A percentile compares a stretch with the other conserved stretches of the same genome.
These are phyloP conservation scores for Aspergillus flavus DNA, from an alignment of 2,329 filamentous ascomycete genomes.

Conservation along the genomic window DNA sequence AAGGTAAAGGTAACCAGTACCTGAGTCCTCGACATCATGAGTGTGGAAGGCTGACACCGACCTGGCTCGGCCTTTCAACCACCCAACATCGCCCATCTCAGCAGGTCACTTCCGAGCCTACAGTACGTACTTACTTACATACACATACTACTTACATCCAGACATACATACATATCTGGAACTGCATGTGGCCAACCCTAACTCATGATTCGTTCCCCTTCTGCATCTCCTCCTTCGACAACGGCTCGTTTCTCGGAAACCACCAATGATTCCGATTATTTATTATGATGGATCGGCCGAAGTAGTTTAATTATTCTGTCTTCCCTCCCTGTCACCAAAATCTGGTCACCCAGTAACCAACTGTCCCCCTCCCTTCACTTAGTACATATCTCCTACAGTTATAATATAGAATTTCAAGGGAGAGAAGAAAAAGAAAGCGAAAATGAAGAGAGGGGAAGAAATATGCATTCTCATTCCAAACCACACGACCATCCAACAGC, in stretches of 20 bases:
- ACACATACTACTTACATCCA: neutral
- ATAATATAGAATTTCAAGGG: constrained; percentile 35
- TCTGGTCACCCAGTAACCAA: neutral
- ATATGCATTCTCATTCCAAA: constrained; percentile 46
- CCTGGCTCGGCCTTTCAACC: neutral
- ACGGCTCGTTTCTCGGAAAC: constrained; percentile 3
- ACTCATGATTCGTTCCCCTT: constrained; percentile 51
- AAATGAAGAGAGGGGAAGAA: neutral
- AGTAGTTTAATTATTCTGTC: neutral
- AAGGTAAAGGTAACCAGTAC: neutral
- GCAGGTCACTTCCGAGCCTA: neutral
- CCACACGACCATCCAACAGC: constrained; percentile 53
- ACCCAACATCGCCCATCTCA: neutral
- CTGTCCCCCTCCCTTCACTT: neutral
- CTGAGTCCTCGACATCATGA: neutral
- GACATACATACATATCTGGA: neutral
- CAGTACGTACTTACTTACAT: neutral
- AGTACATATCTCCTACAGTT: neutral
- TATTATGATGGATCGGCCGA: neutral
- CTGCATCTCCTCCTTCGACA: constrained; percentile 33
- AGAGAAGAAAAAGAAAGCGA: neutral
- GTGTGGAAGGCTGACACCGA: neutral
- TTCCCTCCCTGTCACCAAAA: neutral
- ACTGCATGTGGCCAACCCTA: constrained; percentile 44
- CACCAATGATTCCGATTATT: neutral